Base-by-base conservation (phyloP, 768 basidiomycete genomes). In the Panus rudis region DNA sequence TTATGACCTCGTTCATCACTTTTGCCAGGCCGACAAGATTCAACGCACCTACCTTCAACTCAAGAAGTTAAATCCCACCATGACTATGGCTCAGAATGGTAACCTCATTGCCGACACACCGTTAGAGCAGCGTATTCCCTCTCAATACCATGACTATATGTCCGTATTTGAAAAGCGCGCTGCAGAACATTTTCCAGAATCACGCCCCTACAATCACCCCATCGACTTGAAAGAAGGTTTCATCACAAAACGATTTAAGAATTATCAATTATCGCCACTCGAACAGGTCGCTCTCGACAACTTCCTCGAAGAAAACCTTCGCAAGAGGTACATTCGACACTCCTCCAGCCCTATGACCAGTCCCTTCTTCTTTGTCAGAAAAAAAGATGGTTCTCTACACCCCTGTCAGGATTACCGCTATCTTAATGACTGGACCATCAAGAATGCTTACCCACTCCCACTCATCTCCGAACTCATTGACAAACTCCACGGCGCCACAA, bases 361-460 rank as follows among this genome's bases (percentile, higher is more conserved):
- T 3, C 60, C 60, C 0, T 49, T 63, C 38, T 55, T 63, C 48
- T 63, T 66, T 39, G 52, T 61, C 35, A 48, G 41, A 12, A 62
- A 60, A 41, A 62, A 60, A 40, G 52, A 56, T 41, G 58, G 60
- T 6, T 43, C 42, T 1, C 58, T 57, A 4, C 46, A 53, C 21
- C 52, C 44, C 2, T 37, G 37, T 20, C 43, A 52, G 20, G 59
- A 66, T 42, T 63, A 64, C 34, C 37, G 55, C 6, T 26, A 42
- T 25, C 45, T 59, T 50, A 69, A 71, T 39, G 23, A 39, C 1
- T 59, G 64, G n/a, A 65, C 62, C 1, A 56, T 59, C 12, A 69
- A 55, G 53, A 61, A 61, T 47, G 50, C 39, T 19, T 69, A 50
- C 45, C 65, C 45, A 34, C 45, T 69, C 8, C 68, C 64, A 13